These are phyloP conservation scores for Aspergillus aculeatus DNA, from an alignment of 2,329 filamentous ascomycete genomes.

Conservation along the genomic window DNA sequence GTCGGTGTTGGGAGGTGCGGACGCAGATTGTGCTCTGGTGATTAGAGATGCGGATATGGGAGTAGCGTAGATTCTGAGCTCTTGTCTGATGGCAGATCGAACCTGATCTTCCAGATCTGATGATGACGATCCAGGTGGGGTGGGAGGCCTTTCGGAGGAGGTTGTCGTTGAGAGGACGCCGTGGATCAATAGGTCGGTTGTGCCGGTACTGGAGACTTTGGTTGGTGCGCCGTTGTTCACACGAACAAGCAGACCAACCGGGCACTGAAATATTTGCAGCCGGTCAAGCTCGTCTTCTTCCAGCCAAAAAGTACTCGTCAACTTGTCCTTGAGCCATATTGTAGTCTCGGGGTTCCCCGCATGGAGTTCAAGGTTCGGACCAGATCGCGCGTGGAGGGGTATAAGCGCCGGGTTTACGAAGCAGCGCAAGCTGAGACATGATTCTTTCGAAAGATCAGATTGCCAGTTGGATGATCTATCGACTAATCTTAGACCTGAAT, in stretches of 20 bases:
- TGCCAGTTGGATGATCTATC: constrained; percentile 34
- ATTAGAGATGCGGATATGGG: constrained; percentile 37
- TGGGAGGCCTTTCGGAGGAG: constrained; percentile 32
- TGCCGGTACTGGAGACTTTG: constrained; percentile 19
- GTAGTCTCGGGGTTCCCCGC: constrained; percentile 30
- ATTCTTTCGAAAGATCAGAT: constrained; percentile 34
- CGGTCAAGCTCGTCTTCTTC: constrained; percentile 33
- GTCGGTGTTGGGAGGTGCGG: constrained; percentile 30
- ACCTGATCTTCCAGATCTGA: constrained; percentile 19
- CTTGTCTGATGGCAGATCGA: constrained; percentile 20
- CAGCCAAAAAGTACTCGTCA: constrained; percentile 37
- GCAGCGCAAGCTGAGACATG: constrained; percentile 32
- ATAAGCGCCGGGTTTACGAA: constrained; percentile 43
- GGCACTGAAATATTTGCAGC: constrained; percentile 36
- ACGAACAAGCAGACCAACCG: constrained; percentile 38
- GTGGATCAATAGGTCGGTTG: constrained; percentile 41
- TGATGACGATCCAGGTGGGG: constrained; percentile 36
- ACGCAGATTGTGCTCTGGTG: constrained; percentile 33
- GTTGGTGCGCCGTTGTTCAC: constrained; percentile 24
- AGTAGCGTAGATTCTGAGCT: constrained; percentile 39
- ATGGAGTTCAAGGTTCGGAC: constrained; percentile 42
- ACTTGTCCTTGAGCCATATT: constrained; percentile 40
- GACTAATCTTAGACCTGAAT: constrained; percentile 36
- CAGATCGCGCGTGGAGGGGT: constrained; percentile 41
- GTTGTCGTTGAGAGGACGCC: constrained; percentile 35